Evolutionary conservation across 1,284 basidiomycete genomes (phyloP).

Genomic region (Inonotus hispidus): DNA sequence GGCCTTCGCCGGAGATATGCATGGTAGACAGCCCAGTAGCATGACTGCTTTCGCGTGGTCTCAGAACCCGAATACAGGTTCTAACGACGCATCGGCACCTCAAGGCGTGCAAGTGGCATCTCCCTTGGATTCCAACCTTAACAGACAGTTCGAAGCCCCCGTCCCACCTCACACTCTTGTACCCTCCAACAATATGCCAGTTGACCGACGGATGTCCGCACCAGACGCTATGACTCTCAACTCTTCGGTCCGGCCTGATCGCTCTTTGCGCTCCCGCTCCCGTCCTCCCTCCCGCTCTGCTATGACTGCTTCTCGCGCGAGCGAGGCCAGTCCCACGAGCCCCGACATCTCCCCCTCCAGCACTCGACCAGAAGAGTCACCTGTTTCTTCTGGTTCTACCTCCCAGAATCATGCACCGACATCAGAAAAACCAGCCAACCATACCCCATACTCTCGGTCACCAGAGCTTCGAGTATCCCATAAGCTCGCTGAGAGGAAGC

Average conservation of each 20-base stretch:
- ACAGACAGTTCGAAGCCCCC: slow-evolving; percentile 34
- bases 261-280: slow-evolving; percentile 55
- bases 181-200: slow-evolving; percentile 50
- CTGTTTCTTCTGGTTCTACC: slow-evolving; percentile 28
- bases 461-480: slow-evolving; percentile 91
- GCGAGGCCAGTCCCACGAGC: slow-evolving; percentile 8
- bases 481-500: slow-evolving; percentile 90
- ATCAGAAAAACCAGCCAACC: slow-evolving; percentile 41
- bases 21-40: slow-evolving; percentile 53
- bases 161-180: slow-evolving; percentile 40
- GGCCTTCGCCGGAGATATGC: slow-evolving; percentile 59
- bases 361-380: slow-evolving; percentile 6
- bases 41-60: slow-evolving; percentile 71
- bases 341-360: slow-evolving; percentile 21
- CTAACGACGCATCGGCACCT: slow-evolving; percentile 36
- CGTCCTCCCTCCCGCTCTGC: slow-evolving; percentile 58
- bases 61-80: slow-evolving; percentile 40
- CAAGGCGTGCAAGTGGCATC: slow-evolving; percentile 37
- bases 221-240: slow-evolving; percentile 47
- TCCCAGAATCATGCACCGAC: slow-evolving; percentile 26
- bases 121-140: slow-evolving; percentile 33
- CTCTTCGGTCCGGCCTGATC: slow-evolving; percentile 41
- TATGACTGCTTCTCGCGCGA: slow-evolving; percentile 3
- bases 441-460: slow-evolving; percentile 87
- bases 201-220: slow-evolving; percentile 70